A percentile compares a stretch with the other conserved stretches of the same genome.
phyloP scores from a whole-genome alignment of 1,139 yeast species.

The Nakaseomyces nivariensis region DNA sequence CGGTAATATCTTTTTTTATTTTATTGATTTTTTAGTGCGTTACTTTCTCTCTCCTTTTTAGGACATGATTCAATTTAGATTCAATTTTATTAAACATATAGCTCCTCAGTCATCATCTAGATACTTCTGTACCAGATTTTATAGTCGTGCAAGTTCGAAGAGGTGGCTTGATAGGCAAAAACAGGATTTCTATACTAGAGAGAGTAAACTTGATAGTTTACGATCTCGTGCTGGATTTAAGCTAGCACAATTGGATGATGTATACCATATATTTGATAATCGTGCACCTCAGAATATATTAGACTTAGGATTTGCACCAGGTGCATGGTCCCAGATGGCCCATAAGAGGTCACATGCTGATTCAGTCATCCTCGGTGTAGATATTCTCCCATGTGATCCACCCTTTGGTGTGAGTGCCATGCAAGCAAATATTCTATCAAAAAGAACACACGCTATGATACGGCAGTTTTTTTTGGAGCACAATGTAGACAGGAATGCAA shows the following conservation, averaged over 20 bases:
- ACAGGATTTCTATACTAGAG: slow-evolving; percentile 52
- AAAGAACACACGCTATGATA: slow-evolving; percentile 52
- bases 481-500: slow-evolving; percentile 22
- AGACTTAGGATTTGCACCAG: slow-evolving; percentile 92
- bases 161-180: slow-evolving; percentile 69
- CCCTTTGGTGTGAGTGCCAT: slow-evolving; percentile 70
- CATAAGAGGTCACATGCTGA: slow-evolving; percentile 44
- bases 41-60: neutral
- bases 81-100: neutral
- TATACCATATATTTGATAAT: slow-evolving; percentile 47
- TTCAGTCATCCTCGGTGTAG: slow-evolving; percentile 77
- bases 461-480: slow-evolving; percentile 44
- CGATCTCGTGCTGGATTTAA: slow-evolving; percentile 90
- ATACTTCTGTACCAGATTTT: neutral
- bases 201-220: slow-evolving; percentile 54
- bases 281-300: slow-evolving; percentile 44
- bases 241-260: slow-evolving; percentile 57
- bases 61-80: neutral
- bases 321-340: slow-evolving; percentile 89
- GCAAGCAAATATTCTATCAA: slow-evolving; percentile 78
- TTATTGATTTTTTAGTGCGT: neutral
- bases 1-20: neutral
- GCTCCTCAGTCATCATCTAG: neutral
- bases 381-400: slow-evolving; percentile 66
- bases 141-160: slow-evolving; percentile 13